A percentile compares a stretch with the other conserved stretches of the same genome.
Evolutionary conservation across 208 protist genomes (phyloP).

Genomic region (Trypanosoma lewisi): DNA sequence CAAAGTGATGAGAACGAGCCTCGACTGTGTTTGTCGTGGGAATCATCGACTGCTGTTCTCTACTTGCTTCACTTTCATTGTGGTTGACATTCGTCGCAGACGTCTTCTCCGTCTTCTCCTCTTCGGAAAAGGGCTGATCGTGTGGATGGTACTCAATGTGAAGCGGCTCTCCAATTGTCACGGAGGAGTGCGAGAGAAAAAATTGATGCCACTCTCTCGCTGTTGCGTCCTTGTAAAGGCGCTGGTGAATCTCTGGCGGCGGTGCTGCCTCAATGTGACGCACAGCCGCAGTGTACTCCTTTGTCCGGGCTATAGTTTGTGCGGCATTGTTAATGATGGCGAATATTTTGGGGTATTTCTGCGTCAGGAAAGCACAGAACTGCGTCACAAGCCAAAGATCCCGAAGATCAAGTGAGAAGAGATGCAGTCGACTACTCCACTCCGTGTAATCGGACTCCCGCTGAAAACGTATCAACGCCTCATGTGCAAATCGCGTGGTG

Average conservation of each 20-base stretch:
- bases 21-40: not conserved
- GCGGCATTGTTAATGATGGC: conserved; percentile 97
- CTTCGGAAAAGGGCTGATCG: conserved; percentile 44
- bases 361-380: conserved; percentile 86
- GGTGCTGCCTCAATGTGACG: conserved; percentile 64
- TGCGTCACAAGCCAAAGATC: conserved; percentile 92
- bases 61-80: not conserved
- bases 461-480: conserved; percentile 77
- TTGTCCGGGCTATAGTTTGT: conserved; percentile 95
- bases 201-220: conserved; percentile 76
- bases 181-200: conserved; percentile 73
- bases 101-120: conserved; percentile 4
- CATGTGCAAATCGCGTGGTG: conserved; percentile 92
- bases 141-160: conserved; percentile 56
- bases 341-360: conserved; percentile 74
- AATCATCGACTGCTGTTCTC: not conserved
- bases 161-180: conserved; percentile 70
- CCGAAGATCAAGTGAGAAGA: conserved; percentile 94
- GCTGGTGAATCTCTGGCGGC: conserved; percentile 36
- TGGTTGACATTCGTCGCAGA: conserved; percentile 2
- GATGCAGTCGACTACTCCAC: conserved; percentile 91
- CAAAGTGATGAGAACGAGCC: conserved; percentile 42
- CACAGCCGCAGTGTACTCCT: conserved; percentile 90
- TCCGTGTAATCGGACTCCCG: conserved; percentile 85
- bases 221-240: conserved; percentile 40